phyloP scores from a whole-genome alignment of 768 basidiomycete genomes.

The Dioszegia aurantiaca region DNA sequence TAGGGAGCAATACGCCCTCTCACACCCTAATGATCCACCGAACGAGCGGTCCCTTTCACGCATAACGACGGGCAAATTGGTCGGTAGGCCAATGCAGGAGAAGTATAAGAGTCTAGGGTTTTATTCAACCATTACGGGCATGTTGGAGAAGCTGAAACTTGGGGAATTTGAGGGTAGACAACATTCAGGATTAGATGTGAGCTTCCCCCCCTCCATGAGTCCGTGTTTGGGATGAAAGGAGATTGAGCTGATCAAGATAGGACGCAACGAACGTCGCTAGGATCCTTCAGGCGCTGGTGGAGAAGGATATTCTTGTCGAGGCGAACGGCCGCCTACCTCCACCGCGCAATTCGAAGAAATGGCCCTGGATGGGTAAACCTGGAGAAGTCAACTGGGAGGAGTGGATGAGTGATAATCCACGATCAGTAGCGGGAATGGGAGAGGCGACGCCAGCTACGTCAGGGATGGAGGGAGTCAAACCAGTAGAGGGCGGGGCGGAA shows the following conservation, averaged over 20 bases:
- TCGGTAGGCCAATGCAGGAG: slow-evolving; percentile 19
- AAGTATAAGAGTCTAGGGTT: slow-evolving; percentile 28
- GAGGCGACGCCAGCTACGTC: background rate
- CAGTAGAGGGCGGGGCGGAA: background rate
- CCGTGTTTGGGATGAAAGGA: background rate
- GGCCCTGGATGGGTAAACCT: slow-evolving; percentile 47
- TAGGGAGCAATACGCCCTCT: slow-evolving; percentile 21
- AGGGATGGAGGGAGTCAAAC: background rate
- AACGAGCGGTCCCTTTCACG: slow-evolving; percentile 18
- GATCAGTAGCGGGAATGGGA: background rate
- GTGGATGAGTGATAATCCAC: slow-evolving; percentile 21
- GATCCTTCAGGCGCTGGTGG: slow-evolving; percentile 73
- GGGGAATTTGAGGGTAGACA: slow-evolving; percentile 74
- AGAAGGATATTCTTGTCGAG: slow-evolving; percentile 64
- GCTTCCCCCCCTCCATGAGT: slow-evolving; percentile 52
- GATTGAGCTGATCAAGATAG: slow-evolving; percentile 54
- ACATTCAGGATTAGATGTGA: slow-evolving; percentile 87
- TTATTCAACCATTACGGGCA: slow-evolving; percentile 63
- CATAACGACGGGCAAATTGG: slow-evolving; percentile 24
- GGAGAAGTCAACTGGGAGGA: slow-evolving; percentile 45
- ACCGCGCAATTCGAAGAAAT: slow-evolving; percentile 24
- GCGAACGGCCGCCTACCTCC: slow-evolving; percentile 59
- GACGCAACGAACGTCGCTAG: slow-evolving; percentile 86
- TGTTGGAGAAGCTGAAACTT: slow-evolving; percentile 69
- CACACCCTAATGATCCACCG: slow-evolving; percentile 21